phyloP scores from a whole-genome alignment of 192 early-diverging fungal species.

The Powellomyces hirtus region DNA sequence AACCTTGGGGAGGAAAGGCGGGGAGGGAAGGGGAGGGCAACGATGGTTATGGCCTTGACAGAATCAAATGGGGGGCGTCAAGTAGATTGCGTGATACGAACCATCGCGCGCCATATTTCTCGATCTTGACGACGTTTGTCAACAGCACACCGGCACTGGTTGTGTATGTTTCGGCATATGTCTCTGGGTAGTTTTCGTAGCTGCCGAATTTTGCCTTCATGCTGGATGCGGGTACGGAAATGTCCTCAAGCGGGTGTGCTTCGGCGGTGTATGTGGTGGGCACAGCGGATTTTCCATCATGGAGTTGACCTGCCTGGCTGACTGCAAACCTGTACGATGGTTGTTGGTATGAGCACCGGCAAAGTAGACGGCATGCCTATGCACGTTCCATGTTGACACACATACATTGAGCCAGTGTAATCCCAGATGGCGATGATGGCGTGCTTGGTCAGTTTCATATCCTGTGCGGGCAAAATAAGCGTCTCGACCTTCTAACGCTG shows the following conservation, averaged over 20 bases:
- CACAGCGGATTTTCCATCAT: background rate
- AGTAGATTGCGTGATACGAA: background rate
- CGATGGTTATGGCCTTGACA: background rate
- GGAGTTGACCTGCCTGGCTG: background rate
- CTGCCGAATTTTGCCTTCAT: background rate
- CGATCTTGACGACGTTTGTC: background rate
- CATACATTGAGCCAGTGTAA: background rate
- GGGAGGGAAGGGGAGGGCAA: background rate
- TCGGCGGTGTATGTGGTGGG: background rate
- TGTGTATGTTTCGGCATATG: background rate
- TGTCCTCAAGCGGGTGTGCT: background rate
- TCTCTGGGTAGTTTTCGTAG: background rate
- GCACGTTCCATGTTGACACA: too few relatives aligned
- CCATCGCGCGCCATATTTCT: background rate
- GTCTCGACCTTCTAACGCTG: too few relatives aligned
- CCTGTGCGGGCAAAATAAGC: too few relatives aligned
- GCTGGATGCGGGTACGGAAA: background rate
- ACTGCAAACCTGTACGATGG: too few relatives aligned
- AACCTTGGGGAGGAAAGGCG: background rate
- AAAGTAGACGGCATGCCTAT: too few relatives aligned
- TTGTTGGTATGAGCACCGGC: too few relatives aligned
- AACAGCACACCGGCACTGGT: background rate
- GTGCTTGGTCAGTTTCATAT: too few relatives aligned
- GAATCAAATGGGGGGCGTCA: background rate
- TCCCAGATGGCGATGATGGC: constrained; percentile 2